A percentile compares a stretch with the other conserved stretches of the same genome.
These are phyloP conservation scores for Blastomyces silverae DNA, from an alignment of 2,329 filamentous ascomycete genomes.

Conservation along the genomic window DNA sequence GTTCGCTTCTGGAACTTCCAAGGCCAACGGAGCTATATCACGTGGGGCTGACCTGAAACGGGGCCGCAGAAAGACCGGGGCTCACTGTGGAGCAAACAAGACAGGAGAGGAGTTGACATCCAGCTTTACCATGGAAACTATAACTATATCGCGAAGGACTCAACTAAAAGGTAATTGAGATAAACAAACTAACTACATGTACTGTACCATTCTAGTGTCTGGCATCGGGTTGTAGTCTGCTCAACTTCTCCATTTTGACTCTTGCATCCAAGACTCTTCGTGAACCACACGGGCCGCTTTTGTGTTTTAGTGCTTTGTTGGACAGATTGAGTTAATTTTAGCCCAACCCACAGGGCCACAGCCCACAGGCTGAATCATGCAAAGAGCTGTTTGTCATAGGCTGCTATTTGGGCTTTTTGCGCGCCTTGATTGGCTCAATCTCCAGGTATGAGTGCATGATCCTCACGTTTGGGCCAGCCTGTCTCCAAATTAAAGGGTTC, in stretches of 20 bases:
- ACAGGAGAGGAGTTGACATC: neutral
- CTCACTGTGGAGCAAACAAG: neutral
- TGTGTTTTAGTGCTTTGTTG: too few species aligned
- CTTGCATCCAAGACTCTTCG: too few species aligned
- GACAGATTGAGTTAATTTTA: neutral
- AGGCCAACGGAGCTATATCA: neutral
- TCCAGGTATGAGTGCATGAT: neutral
- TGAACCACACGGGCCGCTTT: neutral
- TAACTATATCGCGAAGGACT: too few species aligned
- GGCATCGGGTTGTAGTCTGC: neutral
- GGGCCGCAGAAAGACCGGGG: neutral
- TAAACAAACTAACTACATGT: too few species aligned
- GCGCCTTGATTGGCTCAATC: neutral
- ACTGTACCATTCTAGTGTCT: too few species aligned
- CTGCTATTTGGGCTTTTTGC: neutral
- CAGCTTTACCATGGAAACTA: neutral
- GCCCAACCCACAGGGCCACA: neutral
- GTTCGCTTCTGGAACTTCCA: neutral
- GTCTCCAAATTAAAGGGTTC: slow-evolving; percentile 12
- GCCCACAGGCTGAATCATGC: neutral
- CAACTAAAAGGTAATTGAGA: too few species aligned
- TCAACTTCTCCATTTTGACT: neutral
- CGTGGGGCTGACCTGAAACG: slow-evolving; percentile 4
- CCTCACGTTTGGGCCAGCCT: neutral
- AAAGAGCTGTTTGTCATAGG: neutral